Percentiles rank a stretch among this genome's conserved stretches.
Conservation (phyloP, 2,329 filamentous ascomycete species). For the Nakataea oryzae region DNA sequence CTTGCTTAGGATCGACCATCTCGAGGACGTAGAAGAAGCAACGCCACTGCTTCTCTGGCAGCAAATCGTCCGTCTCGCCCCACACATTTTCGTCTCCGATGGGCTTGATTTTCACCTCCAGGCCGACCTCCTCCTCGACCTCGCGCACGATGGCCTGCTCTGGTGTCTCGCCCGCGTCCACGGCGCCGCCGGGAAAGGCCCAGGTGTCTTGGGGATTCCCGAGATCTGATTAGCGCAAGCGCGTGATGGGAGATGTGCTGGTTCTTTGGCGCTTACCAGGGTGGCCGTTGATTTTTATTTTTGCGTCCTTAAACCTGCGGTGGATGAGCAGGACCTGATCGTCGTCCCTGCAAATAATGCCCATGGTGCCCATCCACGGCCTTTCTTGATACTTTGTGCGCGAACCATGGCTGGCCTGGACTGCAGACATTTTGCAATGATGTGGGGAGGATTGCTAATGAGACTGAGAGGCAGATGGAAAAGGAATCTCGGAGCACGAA, state of each 20-base stretch:
- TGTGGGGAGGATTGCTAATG: no score
- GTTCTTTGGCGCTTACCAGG: background rate
- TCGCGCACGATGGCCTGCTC: background rate
- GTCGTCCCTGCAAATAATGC: background rate
- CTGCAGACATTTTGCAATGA: background rate
- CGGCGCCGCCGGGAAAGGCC: background rate
- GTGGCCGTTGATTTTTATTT: background rate
- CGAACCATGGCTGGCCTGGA: background rate
- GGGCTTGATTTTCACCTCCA: background rate
- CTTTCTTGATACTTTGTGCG: background rate
- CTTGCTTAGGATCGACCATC: background rate
- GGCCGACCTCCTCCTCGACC: background rate
- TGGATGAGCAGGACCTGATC: conserved; percentile 1
- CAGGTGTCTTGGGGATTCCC: background rate
- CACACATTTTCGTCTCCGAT: background rate
- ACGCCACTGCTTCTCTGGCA: background rate
- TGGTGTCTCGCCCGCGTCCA: background rate
- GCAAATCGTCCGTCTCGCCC: background rate
- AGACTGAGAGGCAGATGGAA: no score
- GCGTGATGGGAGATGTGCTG: background rate
- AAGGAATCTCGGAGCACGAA: no score
- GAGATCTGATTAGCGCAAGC: background rate
- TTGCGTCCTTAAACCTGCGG: background rate
- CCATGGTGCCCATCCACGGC: background rate
- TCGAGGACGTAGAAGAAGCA: background rate